Base-by-base conservation (phyloP, 2,329 filamentous ascomycete species). In the Pseudogymnoascus sp. region DNA sequence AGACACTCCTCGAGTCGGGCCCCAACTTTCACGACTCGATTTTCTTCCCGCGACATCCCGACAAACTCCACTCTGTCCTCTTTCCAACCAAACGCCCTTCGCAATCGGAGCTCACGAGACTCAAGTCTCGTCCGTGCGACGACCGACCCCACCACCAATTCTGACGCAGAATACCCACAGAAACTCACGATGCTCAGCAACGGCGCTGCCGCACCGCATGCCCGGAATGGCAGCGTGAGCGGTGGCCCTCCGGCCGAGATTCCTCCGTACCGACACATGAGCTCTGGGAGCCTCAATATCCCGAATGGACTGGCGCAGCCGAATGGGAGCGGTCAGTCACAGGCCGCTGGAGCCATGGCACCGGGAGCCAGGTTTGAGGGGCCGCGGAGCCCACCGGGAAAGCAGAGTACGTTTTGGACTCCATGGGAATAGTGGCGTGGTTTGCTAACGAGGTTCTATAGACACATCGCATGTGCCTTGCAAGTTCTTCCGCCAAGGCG, bases 401-500 rank as follows among this genome's bases (percentile, higher is more conserved):
- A 72, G 79, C 69, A 70, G 62, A 71, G 69, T 71, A 62, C 80
- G 54, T 65, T 28, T 22, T 50, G 28, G 34, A 32, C 28, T n/a
- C n/a, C 22, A 61, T 61, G 62, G 61, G 59, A 65, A 60, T 58
- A 22, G 60, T 61, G 62, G 63, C 43, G 38, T 34, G 41, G 35
- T 54, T 25, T 58, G 57, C 57, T 58, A 58, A 58, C 18, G 30
- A 6, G 25, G 9, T 30, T 58, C 35, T 37, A 60, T 65, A 97
- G 93, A 96, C 75, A 96, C 94, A 16, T 89, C 92, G 64, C 94
- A 97, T 78, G 94, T 99, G 47, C 94, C 94, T 38, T 99, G 94
- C 88, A 97, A 97, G 81, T 99, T 99, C 88, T 99, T 94, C 76
- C 87, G 91, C 60, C 91, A 96, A 78, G 92, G 93, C 73, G 87